These are phyloP conservation scores for Verticillium zaregamsianum DNA, from an alignment of 2,329 filamentous ascomycete species.

Conservation along the genomic window DNA sequence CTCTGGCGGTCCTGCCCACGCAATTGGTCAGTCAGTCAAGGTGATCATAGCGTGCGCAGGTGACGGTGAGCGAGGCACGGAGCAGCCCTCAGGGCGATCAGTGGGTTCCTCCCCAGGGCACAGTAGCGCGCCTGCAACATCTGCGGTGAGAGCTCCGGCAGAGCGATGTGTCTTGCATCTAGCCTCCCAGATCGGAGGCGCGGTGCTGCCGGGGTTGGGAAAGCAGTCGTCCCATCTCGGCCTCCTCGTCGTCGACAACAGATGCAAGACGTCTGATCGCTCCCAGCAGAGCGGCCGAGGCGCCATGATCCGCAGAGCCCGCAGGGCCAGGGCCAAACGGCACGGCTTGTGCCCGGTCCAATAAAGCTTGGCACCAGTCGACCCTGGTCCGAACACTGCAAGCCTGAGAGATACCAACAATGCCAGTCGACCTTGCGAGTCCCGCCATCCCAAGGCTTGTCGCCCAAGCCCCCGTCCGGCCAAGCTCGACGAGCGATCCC, in stretches of 20 bases:
- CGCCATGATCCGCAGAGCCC: conserved; percentile 10
- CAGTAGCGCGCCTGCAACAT: conserved; percentile 12
- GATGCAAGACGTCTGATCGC: conserved; percentile 5
- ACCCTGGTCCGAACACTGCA: conserved; percentile 9
- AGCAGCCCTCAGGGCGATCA: conserved; percentile 11
- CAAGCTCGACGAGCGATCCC: conserved; percentile 1
- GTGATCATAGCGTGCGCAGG: conserved; percentile 11
- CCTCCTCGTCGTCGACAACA: conserved; percentile 1
- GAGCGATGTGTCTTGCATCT: background rate
- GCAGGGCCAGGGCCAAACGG: conserved; percentile 7
- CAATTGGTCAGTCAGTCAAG: conserved; percentile 11
- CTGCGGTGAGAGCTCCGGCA: conserved; percentile 6
- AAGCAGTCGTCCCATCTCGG: background rate
- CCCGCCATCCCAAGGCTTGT: conserved; percentile 6
- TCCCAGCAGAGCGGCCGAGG: conserved; percentile 9
- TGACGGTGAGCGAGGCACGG: conserved; percentile 8
- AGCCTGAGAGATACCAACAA: background rate
- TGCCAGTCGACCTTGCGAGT: background rate
- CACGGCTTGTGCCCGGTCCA: conserved; percentile 9
- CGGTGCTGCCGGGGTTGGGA: background rate
- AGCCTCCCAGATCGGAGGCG: background rate
- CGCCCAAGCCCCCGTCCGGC: conserved; percentile 3
- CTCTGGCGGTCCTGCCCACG: background rate
- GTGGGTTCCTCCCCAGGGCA: conserved; percentile 10
- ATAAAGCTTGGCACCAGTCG: conserved; percentile 10